A percentile compares a stretch with the other conserved stretches of the same genome.
Evolutionary conservation across 2,329 filamentous ascomycete species (phyloP).

Genomic region (Claviceps sp.): DNA sequence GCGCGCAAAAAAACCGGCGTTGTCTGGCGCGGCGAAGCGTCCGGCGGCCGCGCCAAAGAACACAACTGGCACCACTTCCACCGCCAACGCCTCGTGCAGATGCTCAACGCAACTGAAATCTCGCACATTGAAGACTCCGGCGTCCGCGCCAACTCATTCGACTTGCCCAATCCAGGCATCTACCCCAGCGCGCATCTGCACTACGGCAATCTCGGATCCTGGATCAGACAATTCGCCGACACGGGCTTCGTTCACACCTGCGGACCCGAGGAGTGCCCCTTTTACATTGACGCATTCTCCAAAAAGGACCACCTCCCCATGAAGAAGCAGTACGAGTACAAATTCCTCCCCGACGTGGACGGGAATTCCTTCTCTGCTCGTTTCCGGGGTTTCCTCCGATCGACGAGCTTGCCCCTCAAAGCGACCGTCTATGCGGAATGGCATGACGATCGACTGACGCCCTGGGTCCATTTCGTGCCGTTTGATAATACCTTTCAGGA

Average conservation of each 20-base stretch:
- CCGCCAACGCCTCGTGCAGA: conserved; percentile 55
- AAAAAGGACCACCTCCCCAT: conserved; percentile 24
- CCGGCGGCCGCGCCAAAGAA: conserved; percentile 38
- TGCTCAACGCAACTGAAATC: conserved; percentile 52
- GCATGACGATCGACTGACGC: conserved; percentile 55
- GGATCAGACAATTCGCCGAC: conserved; percentile 26
- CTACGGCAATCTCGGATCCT: conserved; percentile 24
- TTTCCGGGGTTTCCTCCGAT: conserved; percentile 50
- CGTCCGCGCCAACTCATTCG: conserved; percentile 32
- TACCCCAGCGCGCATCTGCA: conserved; percentile 29
- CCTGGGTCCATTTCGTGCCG: conserved; percentile 62
- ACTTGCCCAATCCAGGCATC: conserved; percentile 23
- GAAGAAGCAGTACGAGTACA: conserved; percentile 39
- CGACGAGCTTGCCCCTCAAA: conserved; percentile 54
- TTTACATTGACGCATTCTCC: conserved; percentile 23
- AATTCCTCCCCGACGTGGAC: conserved; percentile 58
- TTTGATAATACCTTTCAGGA: conserved; percentile 57
- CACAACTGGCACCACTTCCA: conserved; percentile 56
- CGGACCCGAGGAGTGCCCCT: conserved; percentile 23
- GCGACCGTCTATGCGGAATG: conserved; percentile 61
- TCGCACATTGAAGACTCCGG: conserved; percentile 28
- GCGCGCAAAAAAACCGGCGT: conserved; percentile 38
- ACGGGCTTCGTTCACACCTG: conserved; percentile 32
- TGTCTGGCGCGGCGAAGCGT: conserved; percentile 53
- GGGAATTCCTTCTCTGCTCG: conserved; percentile 52